Base-by-base conservation (phyloP, 352 stramenopile species). In the Aphanomyces invadans region DNA sequence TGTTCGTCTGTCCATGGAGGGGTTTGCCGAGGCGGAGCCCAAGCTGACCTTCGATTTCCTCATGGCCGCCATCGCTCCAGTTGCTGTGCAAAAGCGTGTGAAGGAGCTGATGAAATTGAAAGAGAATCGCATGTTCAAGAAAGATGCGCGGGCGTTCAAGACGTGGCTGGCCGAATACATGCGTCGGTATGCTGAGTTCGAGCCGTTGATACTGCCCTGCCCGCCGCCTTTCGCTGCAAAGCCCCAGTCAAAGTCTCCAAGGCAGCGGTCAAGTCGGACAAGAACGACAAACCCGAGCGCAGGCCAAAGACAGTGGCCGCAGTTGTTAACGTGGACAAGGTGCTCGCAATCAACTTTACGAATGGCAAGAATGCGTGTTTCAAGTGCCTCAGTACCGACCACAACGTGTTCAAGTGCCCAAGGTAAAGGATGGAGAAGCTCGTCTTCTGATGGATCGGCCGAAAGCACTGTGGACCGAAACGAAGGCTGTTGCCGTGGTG, bases 371-470 rank as follows among this genome's bases (percentile, higher is more conserved):
- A 23, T 54, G 49, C 19, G 23, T 32, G 49, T 38, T 57, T 57
- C 11, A 54, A 54, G 25, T 29, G n/a, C 46, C 46, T 54, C 7
- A 29, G n/a, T n/a, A 23, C 46, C n/a, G 46, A 54, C 5, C 25
- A 54, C 46, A 23, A 54, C n/a, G 46, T 54, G n/a, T 54, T 54
- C 49, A 57, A 57, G 49, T 57, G 49, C 19, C 49, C 49, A 57
- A 57, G 49, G 49, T 31, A 9, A 25, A 11, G 3, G 49, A 57
- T 11, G 49, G 49, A 5, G 49, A 57, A 28, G 49, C 49, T 25
- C 29, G 33, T 9, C 29, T 57, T 10, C 49, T 57, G 12, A 57
- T 57, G 15, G 49, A 57, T 17, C 23, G 29, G 3, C 15, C 49
- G 7, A 17, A 25, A 4, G 15, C 49, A 4, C 7, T 57, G 4